Base-by-base conservation (phyloP, 2,329 filamentous ascomycete species). In the Hawksworthiomyces lignivorus region DNA sequence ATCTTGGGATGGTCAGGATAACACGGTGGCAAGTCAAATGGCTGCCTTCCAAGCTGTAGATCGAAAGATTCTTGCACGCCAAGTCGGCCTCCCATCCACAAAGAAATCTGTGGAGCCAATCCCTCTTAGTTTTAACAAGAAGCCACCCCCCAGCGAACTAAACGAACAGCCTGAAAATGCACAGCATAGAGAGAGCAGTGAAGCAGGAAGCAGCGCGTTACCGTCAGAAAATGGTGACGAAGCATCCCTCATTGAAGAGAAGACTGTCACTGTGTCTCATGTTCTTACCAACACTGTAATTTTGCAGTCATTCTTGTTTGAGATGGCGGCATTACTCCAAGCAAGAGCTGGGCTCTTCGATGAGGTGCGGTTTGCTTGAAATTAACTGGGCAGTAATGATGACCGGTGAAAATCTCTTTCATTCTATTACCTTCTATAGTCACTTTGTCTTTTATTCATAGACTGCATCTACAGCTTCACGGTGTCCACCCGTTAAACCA, bases 251-350 rank as follows among this genome's bases (percentile, higher is more conserved):
- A 28, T 28, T 6, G 56, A 56, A 21, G 56, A 62, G 5, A 63
- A 60, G 36, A 70, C 69, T 9, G 81, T 79, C 7, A 86, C 81
- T 7, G 75, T 92, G 5, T 87, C 82, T 30, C 85, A 90, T 57
- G 68, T 90, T 10, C 65, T 92, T 48, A 90, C 85, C 6, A 92
- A 90, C 57, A 77, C 84, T 30, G 76, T 90, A 44, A 75, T 90
- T 38, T 67, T 88, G 44, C 86, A 92, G 58, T 83, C 84, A 27
- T 92, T 92, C 56, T 62, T 90, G 37, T 70, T 90, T 37, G 86
- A 92, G 60, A 61, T 90, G 43, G 80, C 84, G 2, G 82, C 83
- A 20, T 61, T 89, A 52, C 70, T 88, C 45, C 84, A 90, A 58
- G 80, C 84, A 27, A 70, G 86, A 41, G 83, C 82, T 19, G 80